phyloP scores from a whole-genome alignment of 192 early-diverging fungal species.

The Coemansia umbellata region DNA sequence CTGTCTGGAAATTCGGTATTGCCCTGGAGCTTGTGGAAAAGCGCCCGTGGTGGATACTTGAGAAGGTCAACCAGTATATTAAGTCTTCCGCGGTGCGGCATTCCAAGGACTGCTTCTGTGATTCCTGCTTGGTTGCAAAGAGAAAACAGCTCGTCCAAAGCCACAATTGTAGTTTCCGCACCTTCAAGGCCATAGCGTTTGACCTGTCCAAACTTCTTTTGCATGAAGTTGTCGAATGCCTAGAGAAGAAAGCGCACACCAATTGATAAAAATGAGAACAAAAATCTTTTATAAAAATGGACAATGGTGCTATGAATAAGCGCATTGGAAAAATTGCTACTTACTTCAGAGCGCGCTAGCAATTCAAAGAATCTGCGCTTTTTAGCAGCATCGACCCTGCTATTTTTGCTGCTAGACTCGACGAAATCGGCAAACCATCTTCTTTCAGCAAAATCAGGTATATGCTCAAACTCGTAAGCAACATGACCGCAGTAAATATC shows the following conservation, averaged over 20 bases:
- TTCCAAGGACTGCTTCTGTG: slow-evolving; percentile 83
- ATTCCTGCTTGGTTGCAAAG: slow-evolving; percentile 62
- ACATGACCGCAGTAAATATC: slow-evolving; percentile 75
- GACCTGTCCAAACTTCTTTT: slow-evolving; percentile 92
- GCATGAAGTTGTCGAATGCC: slow-evolving; percentile 97
- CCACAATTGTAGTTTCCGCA: slow-evolving; percentile 92
- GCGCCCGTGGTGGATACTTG: slow-evolving; percentile 68
- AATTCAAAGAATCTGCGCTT: slow-evolving; percentile 76
- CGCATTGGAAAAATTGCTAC: slow-evolving; percentile 59
- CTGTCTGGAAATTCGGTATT: slow-evolving; percentile 82
- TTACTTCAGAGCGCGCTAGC: slow-evolving; percentile 63
- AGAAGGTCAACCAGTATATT: slow-evolving; percentile 89
- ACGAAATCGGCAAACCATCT: slow-evolving; percentile 86
- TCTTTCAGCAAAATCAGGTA: slow-evolving; percentile 79
- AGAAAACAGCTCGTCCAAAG: slow-evolving; percentile 82
- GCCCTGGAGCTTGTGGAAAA: slow-evolving; percentile 95
- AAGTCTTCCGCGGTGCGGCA: slow-evolving; percentile 95
- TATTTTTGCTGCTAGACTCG: slow-evolving; percentile 53
- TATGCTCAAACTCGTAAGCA: slow-evolving; percentile 94
- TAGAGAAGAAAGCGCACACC: slow-evolving; percentile 14
- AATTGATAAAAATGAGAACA: slow-evolving; percentile 1
- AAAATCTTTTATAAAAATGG: too few relatives aligned
- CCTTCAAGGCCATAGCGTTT: slow-evolving; percentile 97
- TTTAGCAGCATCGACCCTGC: slow-evolving; percentile 27
- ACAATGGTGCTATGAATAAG: too few relatives aligned